Conservation (phyloP, 768 basidiomycete genomes). For the Neoboletus subvelutipes region DNA sequence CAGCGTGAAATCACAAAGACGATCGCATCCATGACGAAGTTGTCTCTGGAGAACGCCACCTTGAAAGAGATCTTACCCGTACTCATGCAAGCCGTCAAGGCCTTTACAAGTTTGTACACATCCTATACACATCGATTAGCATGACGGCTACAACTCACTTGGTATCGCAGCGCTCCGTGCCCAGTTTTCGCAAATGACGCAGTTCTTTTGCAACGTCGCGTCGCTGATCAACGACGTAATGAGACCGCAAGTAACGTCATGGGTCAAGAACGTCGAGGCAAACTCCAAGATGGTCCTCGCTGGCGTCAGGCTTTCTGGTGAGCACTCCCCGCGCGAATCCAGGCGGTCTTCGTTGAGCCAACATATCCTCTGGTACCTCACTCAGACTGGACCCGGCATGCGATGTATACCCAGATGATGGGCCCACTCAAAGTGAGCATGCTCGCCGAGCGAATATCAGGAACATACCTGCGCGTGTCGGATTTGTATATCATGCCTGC, state of each 20-base stretch:
- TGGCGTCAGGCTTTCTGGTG: conserved; percentile 18
- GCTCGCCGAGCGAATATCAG: conserved; percentile 20
- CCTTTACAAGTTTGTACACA: conserved; percentile 10
- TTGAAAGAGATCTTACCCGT: conserved; percentile 18
- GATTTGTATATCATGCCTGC: conserved; percentile 22
- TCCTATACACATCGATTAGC: background rate
- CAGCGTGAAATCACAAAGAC: conserved; percentile 22
- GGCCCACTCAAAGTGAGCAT: conserved; percentile 25
- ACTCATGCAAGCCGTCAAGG: conserved; percentile 19
- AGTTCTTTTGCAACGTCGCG: conserved; percentile 17
- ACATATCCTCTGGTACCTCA: background rate
- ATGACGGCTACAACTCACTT: background rate
- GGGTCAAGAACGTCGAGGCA: conserved; percentile 14
- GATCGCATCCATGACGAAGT: conserved; percentile 16
- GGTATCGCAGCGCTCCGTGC: conserved; percentile 11
- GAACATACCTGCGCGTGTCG: conserved; percentile 20
- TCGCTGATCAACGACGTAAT: conserved; percentile 23
- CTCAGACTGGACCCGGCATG: conserved; percentile 15
- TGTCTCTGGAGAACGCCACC: conserved; percentile 21
- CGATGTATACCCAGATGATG: conserved; percentile 25
- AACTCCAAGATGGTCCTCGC: conserved; percentile 18
- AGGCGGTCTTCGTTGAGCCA: background rate
- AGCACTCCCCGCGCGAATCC: too few relatives aligned
- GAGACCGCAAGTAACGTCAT: conserved; percentile 18
- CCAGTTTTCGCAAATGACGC: conserved; percentile 19